A percentile compares a stretch with the other conserved stretches of the same genome.
Evolutionary conservation across 768 basidiomycete genomes (phyloP).

Genomic region (Kwoniella bestiolae): DNA sequence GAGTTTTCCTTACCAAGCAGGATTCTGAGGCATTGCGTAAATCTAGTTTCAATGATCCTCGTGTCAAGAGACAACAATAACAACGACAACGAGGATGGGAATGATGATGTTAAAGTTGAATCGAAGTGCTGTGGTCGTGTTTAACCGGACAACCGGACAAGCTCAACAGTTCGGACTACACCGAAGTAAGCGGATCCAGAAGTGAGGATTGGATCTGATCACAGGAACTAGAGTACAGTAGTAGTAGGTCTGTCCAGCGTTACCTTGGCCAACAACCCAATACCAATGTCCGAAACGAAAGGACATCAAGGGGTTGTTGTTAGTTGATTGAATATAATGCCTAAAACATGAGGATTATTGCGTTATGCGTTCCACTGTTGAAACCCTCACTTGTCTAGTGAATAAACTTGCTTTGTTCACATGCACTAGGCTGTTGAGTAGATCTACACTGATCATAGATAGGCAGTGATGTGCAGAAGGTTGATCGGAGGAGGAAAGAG

Average conservation of each 20-base stretch:
- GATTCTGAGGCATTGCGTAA: constrained; percentile 27
- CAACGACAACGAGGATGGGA: background rate
- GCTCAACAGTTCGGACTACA: background rate
- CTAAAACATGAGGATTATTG: background rate
- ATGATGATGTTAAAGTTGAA: too few relatives aligned
- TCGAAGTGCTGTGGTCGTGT: background rate
- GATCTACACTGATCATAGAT: background rate
- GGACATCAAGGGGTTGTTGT: background rate
- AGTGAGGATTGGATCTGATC: too few relatives aligned
- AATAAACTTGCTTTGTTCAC: too few relatives aligned
- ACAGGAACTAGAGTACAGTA: too few relatives aligned
- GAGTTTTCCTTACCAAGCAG: constrained; percentile 38
- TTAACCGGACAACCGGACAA: background rate
- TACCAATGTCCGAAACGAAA: background rate
- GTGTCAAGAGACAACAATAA: background rate
- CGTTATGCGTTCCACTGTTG: too few relatives aligned
- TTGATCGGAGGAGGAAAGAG: constrained; percentile 10
- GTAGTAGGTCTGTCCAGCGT: too few relatives aligned
- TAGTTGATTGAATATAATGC: background rate
- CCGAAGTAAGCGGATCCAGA: too few relatives aligned
- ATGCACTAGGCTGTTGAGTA: too few relatives aligned
- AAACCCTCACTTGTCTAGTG: too few relatives aligned
- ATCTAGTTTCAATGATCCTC: background rate
- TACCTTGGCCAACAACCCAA: background rate
- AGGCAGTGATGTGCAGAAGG: too few relatives aligned